A percentile compares a stretch with the other conserved stretches of the same genome.
Evolutionary conservation across 495 filamentous ascomycete species (phyloP).

Genomic region (Annulohypoxylon bovei): DNA sequence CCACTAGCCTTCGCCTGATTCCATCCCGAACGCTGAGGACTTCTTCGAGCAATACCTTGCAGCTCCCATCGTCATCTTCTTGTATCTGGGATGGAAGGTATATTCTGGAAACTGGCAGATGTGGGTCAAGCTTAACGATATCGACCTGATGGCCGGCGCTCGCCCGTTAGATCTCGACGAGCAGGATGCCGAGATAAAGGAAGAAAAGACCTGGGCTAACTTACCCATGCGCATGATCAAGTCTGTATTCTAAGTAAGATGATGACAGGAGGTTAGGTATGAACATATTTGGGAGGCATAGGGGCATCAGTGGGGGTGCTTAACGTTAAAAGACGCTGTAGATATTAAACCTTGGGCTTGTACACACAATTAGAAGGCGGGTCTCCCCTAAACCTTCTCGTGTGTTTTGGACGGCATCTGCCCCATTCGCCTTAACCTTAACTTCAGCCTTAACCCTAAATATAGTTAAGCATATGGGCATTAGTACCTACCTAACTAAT

Average conservation of each 20-base stretch:
- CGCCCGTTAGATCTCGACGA: constrained; percentile 40
- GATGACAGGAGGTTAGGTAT: neutral
- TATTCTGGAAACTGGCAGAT: constrained; percentile 74
- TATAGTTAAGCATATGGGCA: no score
- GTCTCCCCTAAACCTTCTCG: neutral
- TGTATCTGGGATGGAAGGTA: constrained; percentile 59
- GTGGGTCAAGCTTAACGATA: constrained; percentile 61
- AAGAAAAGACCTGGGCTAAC: constrained; percentile 48
- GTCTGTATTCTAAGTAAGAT: constrained; percentile 45
- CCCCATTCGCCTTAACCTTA: neutral
- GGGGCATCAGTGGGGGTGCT: neutral
- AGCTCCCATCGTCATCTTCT: constrained; percentile 61
- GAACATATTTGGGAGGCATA: neutral
- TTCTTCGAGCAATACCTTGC: constrained; percentile 77
- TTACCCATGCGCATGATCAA: constrained; percentile 44
- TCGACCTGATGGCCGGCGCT: constrained; percentile 50
- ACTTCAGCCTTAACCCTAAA: neutral
- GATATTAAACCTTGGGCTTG: neutral
- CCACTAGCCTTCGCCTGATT: constrained; percentile 64
- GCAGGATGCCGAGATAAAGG: constrained; percentile 22
- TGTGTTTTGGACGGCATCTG: neutral
- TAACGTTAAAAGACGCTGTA: neutral
- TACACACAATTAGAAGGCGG: neutral
- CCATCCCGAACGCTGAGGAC: constrained; percentile 53
- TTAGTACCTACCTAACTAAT: no score